Conservation (phyloP, 306 rosid genomes). For the Chamaecrista fasciculata region DNA sequence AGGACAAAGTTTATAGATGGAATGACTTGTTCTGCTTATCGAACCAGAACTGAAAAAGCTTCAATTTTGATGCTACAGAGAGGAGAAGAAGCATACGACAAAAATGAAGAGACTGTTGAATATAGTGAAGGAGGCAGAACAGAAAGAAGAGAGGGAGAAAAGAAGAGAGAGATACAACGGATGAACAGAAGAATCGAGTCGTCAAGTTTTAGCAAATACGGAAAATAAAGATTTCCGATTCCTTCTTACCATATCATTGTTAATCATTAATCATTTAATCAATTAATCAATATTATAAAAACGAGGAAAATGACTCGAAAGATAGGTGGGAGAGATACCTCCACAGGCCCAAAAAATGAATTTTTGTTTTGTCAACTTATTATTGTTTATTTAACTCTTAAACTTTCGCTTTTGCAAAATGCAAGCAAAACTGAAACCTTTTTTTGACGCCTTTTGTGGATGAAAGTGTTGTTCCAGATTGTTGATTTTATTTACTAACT, state of each 20-base stretch:
- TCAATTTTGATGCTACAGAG: conserved; percentile 35
- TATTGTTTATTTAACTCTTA: background rate
- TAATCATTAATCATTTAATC: conserved; percentile 28
- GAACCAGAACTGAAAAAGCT: conserved; percentile 33
- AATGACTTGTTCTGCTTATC: conserved; percentile 33
- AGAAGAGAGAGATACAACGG: conserved; percentile 36
- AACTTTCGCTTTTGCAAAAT: background rate
- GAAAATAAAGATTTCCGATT: conserved; percentile 7
- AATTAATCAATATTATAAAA: conserved; percentile 29
- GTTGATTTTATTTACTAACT: conserved; percentile 20
- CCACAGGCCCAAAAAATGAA: conserved; percentile 35
- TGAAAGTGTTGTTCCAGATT: conserved; percentile 44
- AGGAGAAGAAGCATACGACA: conserved; percentile 26
- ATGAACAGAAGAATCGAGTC: conserved; percentile 41
- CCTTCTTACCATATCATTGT: conserved; percentile 9
- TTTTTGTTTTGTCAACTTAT: conserved; percentile 25
- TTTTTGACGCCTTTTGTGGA: conserved; percentile 32
- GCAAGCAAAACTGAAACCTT: background rate
- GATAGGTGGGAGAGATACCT: conserved; percentile 34
- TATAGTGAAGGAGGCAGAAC: conserved; percentile 18
- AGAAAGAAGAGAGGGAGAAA: background rate
- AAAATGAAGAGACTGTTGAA: conserved; percentile 28
- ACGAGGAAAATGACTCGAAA: conserved; percentile 31
- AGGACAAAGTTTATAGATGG: conserved; percentile 21
- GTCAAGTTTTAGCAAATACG: conserved; percentile 37